Evolutionary conservation across 2,329 filamentous ascomycete genomes (phyloP).

Genomic region (Ceratocystis ficicola): DNA sequence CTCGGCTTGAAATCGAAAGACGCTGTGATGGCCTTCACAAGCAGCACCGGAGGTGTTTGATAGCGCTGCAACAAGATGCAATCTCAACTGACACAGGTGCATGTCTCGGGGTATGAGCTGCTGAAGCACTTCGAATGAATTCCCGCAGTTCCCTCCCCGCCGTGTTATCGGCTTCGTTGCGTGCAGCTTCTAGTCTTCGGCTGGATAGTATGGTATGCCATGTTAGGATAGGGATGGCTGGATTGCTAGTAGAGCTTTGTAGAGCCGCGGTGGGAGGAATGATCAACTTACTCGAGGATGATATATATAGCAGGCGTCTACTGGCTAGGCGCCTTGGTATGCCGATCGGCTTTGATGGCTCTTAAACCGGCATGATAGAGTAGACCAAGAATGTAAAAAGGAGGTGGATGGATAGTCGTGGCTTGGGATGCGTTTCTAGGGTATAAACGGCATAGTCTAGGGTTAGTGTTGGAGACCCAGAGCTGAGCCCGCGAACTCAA

Average conservation of each 20-base stretch:
- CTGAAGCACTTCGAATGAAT: conserved; percentile 57
- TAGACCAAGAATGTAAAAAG: not conserved
- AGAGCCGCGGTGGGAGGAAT: conserved; percentile 16
- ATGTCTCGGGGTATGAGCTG: conserved; percentile 38
- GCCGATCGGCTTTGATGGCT: not conserved
- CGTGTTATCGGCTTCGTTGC: conserved; percentile 47
- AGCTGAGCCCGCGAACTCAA: not conserved
- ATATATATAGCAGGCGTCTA: conserved; percentile 61
- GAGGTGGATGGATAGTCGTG: not conserved
- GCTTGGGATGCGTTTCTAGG: not conserved
- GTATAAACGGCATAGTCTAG: not conserved
- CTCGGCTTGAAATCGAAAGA: not conserved
- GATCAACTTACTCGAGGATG: conserved; percentile 45
- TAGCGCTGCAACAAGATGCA: conserved; percentile 41
- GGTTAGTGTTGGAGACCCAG: not conserved
- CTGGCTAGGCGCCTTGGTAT: conserved; percentile 47
- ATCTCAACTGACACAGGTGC: conserved; percentile 16
- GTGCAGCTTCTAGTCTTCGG: conserved; percentile 61
- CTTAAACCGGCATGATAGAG: not conserved
- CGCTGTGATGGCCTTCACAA: conserved; percentile 24
- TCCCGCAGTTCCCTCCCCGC: conserved; percentile 61
- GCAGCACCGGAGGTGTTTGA: conserved; percentile 44
- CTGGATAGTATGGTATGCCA: conserved; percentile 54
- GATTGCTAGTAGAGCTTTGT: conserved; percentile 10
- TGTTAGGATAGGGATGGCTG: conserved; percentile 22